Conservation (phyloP, 169 alveolate species). For the Cryptosporidium andersoni region DNA sequence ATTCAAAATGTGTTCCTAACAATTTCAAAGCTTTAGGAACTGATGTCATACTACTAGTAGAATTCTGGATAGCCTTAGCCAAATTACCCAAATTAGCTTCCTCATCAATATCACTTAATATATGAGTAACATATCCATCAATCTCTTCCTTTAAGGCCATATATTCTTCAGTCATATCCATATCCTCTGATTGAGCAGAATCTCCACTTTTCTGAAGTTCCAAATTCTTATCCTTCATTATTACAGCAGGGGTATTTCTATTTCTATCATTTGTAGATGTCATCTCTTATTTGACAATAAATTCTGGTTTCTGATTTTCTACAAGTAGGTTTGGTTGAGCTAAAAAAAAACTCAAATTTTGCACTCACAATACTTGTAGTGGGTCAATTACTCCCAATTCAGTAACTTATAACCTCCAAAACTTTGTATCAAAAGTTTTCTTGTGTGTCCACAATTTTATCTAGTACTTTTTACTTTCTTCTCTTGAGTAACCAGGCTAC, state of each 20-base stretch:
- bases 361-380: too few species aligned
- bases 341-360: too few species aligned
- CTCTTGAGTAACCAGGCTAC: too few species aligned
- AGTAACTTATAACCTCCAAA: too few species aligned
- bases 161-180: conserved; percentile 69
- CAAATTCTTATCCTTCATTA: conserved; percentile 1
- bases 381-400: too few species aligned
- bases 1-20: conserved; percentile 78
- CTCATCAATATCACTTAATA: neutral
- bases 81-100: conserved; percentile 23
- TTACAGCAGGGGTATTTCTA: neutral
- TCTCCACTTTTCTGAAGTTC: neutral
- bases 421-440: too few species aligned
- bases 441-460: too few species aligned
- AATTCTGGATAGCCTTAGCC: conserved; percentile 74
- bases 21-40: conserved; percentile 86
- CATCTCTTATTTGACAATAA: neutral
- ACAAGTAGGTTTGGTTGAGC: too few species aligned
- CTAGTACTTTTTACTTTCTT: too few species aligned
- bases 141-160: conserved; percentile 34
- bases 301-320: too few species aligned
- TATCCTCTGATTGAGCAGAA: conserved; percentile 20
- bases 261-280: neutral
- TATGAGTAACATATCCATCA: conserved; percentile 25
- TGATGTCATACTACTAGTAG: conserved; percentile 85